phyloP scores from a whole-genome alignment of 306 rosid species.

The Quercus bicolor region DNA sequence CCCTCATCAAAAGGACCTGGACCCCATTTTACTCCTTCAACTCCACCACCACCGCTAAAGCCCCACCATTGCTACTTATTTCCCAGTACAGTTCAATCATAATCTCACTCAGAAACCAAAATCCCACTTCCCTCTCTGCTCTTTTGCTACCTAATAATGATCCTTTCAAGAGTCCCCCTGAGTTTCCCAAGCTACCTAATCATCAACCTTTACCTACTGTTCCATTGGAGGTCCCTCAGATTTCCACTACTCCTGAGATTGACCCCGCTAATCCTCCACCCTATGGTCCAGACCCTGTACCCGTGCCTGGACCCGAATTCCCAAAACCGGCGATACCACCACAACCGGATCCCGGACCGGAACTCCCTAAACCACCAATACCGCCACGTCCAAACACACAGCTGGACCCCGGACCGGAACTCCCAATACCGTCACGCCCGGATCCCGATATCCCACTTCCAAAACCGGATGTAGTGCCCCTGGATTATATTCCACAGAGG shows the following conservation, averaged over 20 bases:
- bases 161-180: constrained; percentile 23
- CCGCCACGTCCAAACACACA: not conserved
- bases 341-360: constrained; percentile 1
- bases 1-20: constrained; percentile 31
- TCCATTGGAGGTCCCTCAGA: constrained; percentile 27
- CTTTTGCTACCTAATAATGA: not conserved
- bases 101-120: not conserved
- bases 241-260: constrained; percentile 30
- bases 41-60: not conserved
- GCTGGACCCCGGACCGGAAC: constrained; percentile 13
- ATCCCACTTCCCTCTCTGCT: not conserved
- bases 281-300: constrained; percentile 1
- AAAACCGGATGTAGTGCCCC: constrained; percentile 33
- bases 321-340: not conserved
- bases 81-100: not conserved
- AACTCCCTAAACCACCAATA: too few relatives aligned
- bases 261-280: constrained; percentile 35
- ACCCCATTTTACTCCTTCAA: constrained; percentile 14
- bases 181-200: constrained; percentile 16
- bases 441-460: constrained; percentile 33
- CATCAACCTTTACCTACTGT: constrained; percentile 23
- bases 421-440: constrained; percentile 14
- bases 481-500: constrained; percentile 5
- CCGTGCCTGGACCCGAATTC: constrained; percentile 11
- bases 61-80: not conserved